Evolutionary conservation across 2,329 filamentous ascomycete species (phyloP).

Genomic region (Neocucurbitaria cava): DNA sequence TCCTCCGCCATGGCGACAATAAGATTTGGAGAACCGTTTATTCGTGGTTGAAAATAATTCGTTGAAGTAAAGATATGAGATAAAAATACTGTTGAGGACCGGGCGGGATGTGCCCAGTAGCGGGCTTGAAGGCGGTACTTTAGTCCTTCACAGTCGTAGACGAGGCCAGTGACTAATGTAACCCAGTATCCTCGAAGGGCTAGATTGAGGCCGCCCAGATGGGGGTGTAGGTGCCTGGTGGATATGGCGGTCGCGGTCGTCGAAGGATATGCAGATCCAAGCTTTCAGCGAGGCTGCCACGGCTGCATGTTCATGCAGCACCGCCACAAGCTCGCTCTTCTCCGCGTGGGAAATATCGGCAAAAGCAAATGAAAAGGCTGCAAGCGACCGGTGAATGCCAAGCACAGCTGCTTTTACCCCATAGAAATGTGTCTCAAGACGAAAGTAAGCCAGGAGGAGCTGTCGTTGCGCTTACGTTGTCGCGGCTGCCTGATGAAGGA

Average conservation of each 20-base stretch:
- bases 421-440: neutral
- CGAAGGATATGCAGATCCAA: constrained; percentile 7
- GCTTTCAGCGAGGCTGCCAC: constrained; percentile 7
- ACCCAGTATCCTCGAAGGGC: neutral
- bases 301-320: constrained; percentile 15
- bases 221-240: constrained; percentile 5
- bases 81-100: neutral
- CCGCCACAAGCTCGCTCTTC: constrained; percentile 16
- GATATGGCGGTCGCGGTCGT: constrained; percentile 1
- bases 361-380: constrained; percentile 1
- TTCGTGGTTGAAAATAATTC: neutral
- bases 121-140: neutral
- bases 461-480: neutral
- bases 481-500: neutral
- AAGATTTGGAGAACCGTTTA: neutral
- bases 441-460: neutral
- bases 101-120: neutral
- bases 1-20: constrained; percentile 18
- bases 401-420: constrained; percentile 5
- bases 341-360: constrained; percentile 9
- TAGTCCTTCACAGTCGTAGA: constrained; percentile 1
- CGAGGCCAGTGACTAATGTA: neutral
- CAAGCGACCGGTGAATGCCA: neutral
- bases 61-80: neutral
- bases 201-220: constrained; percentile 4